Percentiles rank a stretch among this genome's conserved stretches.
Conservation (phyloP, 2,329 filamentous ascomycete species). For the Trichoderma sp. region DNA sequence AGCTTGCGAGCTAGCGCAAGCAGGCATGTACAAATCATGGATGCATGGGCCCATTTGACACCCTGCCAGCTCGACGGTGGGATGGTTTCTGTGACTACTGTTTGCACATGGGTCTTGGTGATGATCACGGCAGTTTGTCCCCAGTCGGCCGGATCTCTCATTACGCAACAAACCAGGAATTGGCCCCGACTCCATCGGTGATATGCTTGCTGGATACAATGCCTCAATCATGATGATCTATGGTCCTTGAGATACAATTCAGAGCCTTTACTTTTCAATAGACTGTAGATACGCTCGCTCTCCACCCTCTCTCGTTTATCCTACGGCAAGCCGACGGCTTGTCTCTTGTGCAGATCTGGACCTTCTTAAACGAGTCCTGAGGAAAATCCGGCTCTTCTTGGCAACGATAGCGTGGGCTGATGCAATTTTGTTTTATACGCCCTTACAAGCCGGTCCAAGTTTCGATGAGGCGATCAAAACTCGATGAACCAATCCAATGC, state of each 20-base stretch:
- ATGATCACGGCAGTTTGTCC: background rate
- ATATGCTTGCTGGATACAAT: background rate
- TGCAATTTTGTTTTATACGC: constrained; percentile 9
- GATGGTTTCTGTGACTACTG: constrained; percentile 8
- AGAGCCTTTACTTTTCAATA: background rate
- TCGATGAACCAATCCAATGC: constrained; percentile 7
- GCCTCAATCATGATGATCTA: background rate
- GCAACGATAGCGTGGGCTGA: constrained; percentile 12
- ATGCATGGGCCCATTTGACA: constrained; percentile 14
- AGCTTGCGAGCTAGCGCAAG: constrained; percentile 16
- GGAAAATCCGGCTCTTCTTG: background rate
- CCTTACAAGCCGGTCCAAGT: background rate
- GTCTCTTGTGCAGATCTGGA: background rate
- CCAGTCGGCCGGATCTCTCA: background rate
- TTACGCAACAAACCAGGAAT: background rate
- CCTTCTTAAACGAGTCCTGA: constrained; percentile 3
- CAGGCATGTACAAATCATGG: constrained; percentile 7
- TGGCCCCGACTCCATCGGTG: background rate
- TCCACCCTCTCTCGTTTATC: background rate
- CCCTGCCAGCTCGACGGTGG: constrained; percentile 12
- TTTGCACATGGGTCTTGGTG: background rate
- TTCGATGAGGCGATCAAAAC: constrained; percentile 14
- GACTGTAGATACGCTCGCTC: background rate
- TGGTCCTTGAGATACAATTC: background rate
- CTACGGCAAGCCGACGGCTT: background rate